phyloP scores from a whole-genome alignment of 352 stramenopile species.

The Phytopythium boreale region DNA sequence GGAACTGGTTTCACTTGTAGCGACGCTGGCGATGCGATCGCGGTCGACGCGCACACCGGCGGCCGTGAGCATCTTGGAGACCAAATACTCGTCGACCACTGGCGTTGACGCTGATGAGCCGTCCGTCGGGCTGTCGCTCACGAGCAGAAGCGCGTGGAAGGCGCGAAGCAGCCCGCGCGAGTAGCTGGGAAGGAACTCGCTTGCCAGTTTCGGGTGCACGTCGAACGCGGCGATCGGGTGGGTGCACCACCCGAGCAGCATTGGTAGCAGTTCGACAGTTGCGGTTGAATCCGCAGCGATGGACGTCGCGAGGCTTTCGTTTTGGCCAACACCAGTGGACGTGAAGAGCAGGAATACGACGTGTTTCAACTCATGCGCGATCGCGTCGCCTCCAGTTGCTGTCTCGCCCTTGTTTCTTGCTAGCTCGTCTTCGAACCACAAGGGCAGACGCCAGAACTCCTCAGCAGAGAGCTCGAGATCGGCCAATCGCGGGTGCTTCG shows the following conservation, averaged over 20 bases:
- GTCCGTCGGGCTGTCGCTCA: constrained; percentile 7
- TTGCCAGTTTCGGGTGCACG: constrained; percentile 27
- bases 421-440: constrained; percentile 38
- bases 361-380: constrained; percentile 16
- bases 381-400: background rate
- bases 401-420: background rate
- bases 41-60: constrained; percentile 1
- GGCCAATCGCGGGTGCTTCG: background rate
- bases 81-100: background rate
- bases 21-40: background rate
- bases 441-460: constrained; percentile 29
- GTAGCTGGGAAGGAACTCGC: constrained; percentile 29
- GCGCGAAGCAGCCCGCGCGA: constrained; percentile 36
- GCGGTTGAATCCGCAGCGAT: background rate
- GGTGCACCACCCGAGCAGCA: constrained; percentile 40
- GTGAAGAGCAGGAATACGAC: constrained; percentile 40
- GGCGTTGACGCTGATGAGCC: background rate
- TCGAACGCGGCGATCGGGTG: constrained; percentile 23
- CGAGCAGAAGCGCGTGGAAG: constrained; percentile 23
- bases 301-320: background rate
- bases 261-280: constrained; percentile 17
- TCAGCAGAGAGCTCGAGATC: constrained; percentile 11
- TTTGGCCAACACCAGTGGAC: background rate
- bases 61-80: constrained; percentile 21
- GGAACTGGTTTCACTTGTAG: background rate